Evolutionary conservation across 495 filamentous ascomycete species (phyloP).

Genomic region (Talaromyces trachyspermus): DNA sequence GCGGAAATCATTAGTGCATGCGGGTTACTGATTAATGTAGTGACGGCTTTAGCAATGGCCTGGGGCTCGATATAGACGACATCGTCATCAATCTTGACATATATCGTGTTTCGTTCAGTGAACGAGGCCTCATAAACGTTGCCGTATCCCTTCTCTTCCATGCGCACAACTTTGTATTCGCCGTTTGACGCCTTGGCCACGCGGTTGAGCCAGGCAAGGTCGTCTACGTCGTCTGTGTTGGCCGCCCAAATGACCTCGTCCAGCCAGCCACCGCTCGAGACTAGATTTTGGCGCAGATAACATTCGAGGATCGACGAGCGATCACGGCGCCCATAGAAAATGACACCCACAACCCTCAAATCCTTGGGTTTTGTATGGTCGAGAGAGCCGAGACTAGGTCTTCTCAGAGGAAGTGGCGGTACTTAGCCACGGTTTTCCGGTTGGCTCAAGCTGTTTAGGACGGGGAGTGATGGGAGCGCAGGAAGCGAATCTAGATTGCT

Average conservation of each 20-base stretch:
- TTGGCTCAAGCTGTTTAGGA: background rate
- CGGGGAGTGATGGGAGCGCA: background rate
- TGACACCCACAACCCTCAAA: slow-evolving; percentile 34
- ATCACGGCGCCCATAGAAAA: slow-evolving; percentile 38
- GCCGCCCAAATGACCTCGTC: slow-evolving; percentile 41
- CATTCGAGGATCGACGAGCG: slow-evolving; percentile 39
- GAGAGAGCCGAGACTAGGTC: background rate
- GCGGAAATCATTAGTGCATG: slow-evolving; percentile 32
- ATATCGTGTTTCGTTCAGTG: slow-evolving; percentile 26
- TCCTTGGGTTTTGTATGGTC: slow-evolving; percentile 23
- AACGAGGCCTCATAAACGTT: slow-evolving; percentile 25
- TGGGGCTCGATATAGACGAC: slow-evolving; percentile 35
- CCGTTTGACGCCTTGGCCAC: slow-evolving; percentile 2
- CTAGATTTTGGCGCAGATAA: slow-evolving; percentile 41
- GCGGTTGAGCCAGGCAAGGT: slow-evolving; percentile 27
- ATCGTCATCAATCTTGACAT: slow-evolving; percentile 40
- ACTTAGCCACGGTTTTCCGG: background rate
- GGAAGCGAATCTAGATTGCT: background rate
- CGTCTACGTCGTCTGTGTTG: slow-evolving; percentile 32
- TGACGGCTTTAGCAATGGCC: slow-evolving; percentile 31
- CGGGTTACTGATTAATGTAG: slow-evolving; percentile 27
- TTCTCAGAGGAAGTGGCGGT: background rate
- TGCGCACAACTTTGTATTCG: slow-evolving; percentile 3
- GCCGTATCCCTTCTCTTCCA: slow-evolving; percentile 16
- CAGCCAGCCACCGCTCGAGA: slow-evolving; percentile 38